Conservation (phyloP, 1,139 yeast species). For the Candida sp. region DNA sequence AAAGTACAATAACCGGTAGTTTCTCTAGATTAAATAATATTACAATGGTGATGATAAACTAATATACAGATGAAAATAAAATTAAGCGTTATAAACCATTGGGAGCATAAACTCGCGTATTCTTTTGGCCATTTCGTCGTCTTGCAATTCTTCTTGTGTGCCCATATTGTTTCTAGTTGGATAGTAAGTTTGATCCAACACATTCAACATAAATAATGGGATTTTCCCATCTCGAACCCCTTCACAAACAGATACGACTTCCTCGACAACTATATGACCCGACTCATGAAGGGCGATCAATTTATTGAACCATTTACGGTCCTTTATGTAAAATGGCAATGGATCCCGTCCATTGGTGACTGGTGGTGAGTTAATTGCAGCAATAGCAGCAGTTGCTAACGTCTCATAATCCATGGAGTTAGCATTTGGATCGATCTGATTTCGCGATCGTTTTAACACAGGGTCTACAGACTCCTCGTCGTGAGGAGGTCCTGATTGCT, state of each 20-base stretch:
- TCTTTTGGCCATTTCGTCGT: constrained; percentile 31
- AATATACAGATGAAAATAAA: too few species aligned
- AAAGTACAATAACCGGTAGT: too few species aligned
- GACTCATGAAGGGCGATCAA: constrained; percentile 28
- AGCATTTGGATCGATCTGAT: constrained; percentile 7
- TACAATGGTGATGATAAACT: too few species aligned
- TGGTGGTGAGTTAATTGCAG: constrained; percentile 32
- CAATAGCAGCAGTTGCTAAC: constrained; percentile 30
- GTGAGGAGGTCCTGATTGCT: background rate
- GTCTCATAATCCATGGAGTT: constrained; percentile 24
- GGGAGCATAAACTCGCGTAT: constrained; percentile 38
- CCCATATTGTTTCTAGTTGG: constrained; percentile 18
- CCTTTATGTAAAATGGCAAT: constrained; percentile 31
- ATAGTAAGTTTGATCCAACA: constrained; percentile 32
- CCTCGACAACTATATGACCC: constrained; percentile 26
- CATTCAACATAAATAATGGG: constrained; percentile 37
- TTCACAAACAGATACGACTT: constrained; percentile 33
- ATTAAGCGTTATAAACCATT: constrained; percentile 19
- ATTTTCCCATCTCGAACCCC: constrained; percentile 41
- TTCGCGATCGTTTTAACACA: constrained; percentile 22
- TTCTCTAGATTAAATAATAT: too few species aligned
- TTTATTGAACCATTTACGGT: constrained; percentile 39
- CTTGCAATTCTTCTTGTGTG: constrained; percentile 20
- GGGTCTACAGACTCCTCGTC: constrained; percentile 29
- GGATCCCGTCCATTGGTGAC: constrained; percentile 21